Conservation (phyloP, 768 basidiomycete species). For the Russula sp. region DNA sequence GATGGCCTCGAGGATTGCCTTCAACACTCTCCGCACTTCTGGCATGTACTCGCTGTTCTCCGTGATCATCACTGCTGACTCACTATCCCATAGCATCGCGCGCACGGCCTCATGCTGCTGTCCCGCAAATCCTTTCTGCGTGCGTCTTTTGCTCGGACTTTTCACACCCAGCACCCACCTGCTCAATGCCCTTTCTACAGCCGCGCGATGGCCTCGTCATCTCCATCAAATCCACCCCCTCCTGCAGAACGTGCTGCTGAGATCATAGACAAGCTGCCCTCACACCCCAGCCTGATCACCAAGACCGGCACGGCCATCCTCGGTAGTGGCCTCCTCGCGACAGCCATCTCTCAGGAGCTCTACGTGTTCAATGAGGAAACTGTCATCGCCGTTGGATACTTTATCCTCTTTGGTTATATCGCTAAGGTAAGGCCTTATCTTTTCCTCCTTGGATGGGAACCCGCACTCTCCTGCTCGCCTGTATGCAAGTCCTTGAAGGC, state of each 20-base stretch:
- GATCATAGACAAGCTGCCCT: constrained; percentile 82
- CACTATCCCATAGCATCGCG: constrained; percentile 18
- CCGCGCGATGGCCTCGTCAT: constrained; percentile 38
- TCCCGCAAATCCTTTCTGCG: constrained; percentile 42
- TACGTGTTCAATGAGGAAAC: constrained; percentile 98
- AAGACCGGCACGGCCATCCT: constrained; percentile 93
- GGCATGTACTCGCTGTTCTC: constrained; percentile 8
- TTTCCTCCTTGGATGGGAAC: not conserved
- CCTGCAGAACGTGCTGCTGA: constrained; percentile 85
- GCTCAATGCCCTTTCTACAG: not conserved
- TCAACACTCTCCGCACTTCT: constrained; percentile 23
- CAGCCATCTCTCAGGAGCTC: constrained; percentile 94
- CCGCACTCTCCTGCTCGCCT: not conserved
- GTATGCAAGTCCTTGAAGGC: not conserved
- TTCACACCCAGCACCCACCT: not conserved
- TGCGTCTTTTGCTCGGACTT: constrained; percentile 29
- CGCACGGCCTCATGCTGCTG: constrained; percentile 32
- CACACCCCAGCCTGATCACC: constrained; percentile 80
- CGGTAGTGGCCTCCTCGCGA: constrained; percentile 79
- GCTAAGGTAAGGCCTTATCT: constrained; percentile 51
- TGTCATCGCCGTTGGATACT: constrained; percentile 76
- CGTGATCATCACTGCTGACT: not conserved
- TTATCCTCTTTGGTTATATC: constrained; percentile 76
- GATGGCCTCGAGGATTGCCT: constrained; percentile 28
- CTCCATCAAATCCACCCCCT: constrained; percentile 45